Percentiles rank a stretch among this genome's conserved stretches.
phyloP scores from a whole-genome alignment of 2,329 filamentous ascomycete species.

The Fusarium irregulare region DNA sequence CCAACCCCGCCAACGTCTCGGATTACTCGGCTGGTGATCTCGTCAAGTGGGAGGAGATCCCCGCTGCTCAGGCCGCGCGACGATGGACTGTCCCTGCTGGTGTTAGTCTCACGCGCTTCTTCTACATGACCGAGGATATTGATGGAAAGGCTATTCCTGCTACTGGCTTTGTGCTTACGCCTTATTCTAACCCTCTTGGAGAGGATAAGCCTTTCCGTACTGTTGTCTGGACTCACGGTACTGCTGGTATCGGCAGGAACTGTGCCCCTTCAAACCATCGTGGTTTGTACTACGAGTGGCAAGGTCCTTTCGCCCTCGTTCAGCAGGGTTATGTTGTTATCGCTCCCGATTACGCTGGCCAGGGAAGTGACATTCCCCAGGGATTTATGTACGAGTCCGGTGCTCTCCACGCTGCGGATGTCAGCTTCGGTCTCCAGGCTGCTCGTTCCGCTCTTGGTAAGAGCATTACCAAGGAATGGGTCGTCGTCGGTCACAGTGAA shows the following conservation, averaged over 20 bases:
- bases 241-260: conserved; percentile 5
- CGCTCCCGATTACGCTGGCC: conserved; percentile 17
- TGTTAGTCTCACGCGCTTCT: conserved; percentile 8
- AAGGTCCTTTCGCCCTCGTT: neutral
- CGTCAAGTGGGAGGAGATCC: conserved; percentile 20
- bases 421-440: conserved; percentile 5
- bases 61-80: neutral
- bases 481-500: conserved; percentile 16
- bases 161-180: conserved; percentile 6
- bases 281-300: conserved; percentile 12
- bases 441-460: neutral
- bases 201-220: conserved; percentile 19
- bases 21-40: conserved; percentile 1
- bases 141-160: conserved; percentile 18
- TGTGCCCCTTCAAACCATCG: conserved; percentile 21
- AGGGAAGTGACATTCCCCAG: conserved; percentile 18
- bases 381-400: conserved; percentile 28
- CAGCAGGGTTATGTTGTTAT: conserved; percentile 8
- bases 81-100: conserved; percentile 17
- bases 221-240: conserved; percentile 24
- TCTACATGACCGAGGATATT: conserved; percentile 21
- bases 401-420: conserved; percentile 14
- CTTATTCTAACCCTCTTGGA: conserved; percentile 19
- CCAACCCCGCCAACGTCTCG: conserved; percentile 9
- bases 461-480: conserved; percentile 15